A percentile compares a stretch with the other conserved stretches of the same genome.
Evolutionary conservation across 2,329 filamentous ascomycete genomes (phyloP).

Genomic region (Hirsutella minnesotensis): DNA sequence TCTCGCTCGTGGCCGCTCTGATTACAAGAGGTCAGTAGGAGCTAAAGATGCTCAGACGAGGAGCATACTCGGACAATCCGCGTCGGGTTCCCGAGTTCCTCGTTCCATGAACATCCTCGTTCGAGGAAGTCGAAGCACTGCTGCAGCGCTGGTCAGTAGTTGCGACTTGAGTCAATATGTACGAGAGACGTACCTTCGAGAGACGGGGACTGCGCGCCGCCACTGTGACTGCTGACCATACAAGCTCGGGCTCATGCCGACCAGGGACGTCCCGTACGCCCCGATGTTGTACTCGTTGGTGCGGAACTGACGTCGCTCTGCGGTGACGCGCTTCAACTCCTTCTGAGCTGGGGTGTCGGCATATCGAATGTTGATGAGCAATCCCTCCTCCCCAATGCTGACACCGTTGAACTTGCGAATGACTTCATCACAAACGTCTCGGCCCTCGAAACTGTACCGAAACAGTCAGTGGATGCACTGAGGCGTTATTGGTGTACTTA

Average conservation of each 20-base stretch:
- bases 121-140: conserved; percentile 16
- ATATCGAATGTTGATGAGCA: conserved; percentile 87
- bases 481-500: conserved; percentile 28
- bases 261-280: conserved; percentile 51
- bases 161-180: background rate
- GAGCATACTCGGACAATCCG: conserved; percentile 24
- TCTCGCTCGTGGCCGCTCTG: conserved; percentile 28
- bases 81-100: conserved; percentile 19
- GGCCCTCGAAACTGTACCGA: conserved; percentile 66
- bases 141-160: conserved; percentile 5
- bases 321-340: conserved; percentile 89
- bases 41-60: conserved; percentile 11
- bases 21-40: conserved; percentile 19
- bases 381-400: conserved; percentile 61
- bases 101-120: conserved; percentile 14
- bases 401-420: conserved; percentile 78
- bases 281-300: conserved; percentile 87
- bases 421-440: conserved; percentile 81
- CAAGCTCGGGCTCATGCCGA: conserved; percentile 36
- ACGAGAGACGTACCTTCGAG: conserved; percentile 17
- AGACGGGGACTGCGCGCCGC: conserved; percentile 18
- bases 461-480: conserved; percentile 9
- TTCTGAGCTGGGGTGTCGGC: conserved; percentile 96
- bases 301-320: conserved; percentile 88
- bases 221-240: conserved; percentile 25